Evolutionary conservation across 2,329 filamentous ascomycete species (phyloP), one percentile per base, ranked within the genome.

Genomic region (Paracorniculantispora psalliotae): DNA sequence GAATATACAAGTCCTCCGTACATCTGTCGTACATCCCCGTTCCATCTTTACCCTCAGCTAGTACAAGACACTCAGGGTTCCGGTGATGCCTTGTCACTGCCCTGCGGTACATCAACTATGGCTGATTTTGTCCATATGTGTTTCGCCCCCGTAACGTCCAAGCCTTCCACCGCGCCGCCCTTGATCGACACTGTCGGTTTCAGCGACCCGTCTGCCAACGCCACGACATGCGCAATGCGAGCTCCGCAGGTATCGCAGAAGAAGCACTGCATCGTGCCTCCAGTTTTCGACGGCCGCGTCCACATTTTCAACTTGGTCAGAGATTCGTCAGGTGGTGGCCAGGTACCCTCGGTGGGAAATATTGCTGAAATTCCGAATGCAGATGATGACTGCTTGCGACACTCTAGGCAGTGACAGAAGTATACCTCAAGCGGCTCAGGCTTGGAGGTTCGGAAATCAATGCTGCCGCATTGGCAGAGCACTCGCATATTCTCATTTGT

Each of bases 81-180:
- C 12, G 65, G 65, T 3, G 64, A 65, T 23, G 58, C 65, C 23
- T 59, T 60, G 35, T 67, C 62, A n/a, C 69, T 68, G 0, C 67
- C 76, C 2, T 69, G 67, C 0, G 79, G 77, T 7, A 81, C 73
- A 33, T 71, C 67, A 12, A 81, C 69, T 10, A 79, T 74, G 0
- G 79, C 79, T 12, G 72, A 72, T 51, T 69, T 68, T 2, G 74
- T 74, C 60, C 71, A 82, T 19, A 81, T 81, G 59, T 82, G 79
- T 59, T 66, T 71, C 1, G 70, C 76, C 0, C 64, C 66, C 1
- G 70, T 64, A 69, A 76, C 76, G 30, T 71, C 68, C 30, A 81
- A 63, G 0, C 74, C 77, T 21, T 76, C 65, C 17, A 81, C 61
- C 12, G 73, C 70, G 0, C 79, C 79, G 3, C 76, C 79, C 67